A percentile compares a stretch with the other conserved stretches of the same genome.
phyloP scores from a whole-genome alignment of 768 basidiomycete species.

The Pisolithus microcarpus region DNA sequence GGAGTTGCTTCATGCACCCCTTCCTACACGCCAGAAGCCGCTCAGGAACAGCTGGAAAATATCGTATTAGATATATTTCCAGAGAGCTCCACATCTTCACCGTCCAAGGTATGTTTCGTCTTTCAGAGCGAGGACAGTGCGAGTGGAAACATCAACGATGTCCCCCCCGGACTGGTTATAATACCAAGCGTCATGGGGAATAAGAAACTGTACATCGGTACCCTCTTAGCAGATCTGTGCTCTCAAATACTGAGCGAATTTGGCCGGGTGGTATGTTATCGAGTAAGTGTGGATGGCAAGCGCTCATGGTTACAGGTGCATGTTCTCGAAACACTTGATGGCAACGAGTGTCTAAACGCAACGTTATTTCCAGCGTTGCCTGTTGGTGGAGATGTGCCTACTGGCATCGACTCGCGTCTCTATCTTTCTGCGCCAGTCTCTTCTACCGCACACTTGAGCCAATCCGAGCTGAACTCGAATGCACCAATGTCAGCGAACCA shows the following conservation, averaged over 20 bases:
- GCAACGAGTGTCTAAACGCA: constrained; percentile 80
- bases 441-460: constrained; percentile 44
- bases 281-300: neutral
- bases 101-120: constrained; percentile 77
- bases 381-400: constrained; percentile 52
- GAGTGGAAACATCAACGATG: constrained; percentile 49
- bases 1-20: constrained; percentile 72
- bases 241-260: constrained; percentile 84
- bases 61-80: constrained; percentile 62
- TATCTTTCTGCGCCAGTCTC: constrained; percentile 40
- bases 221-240: constrained; percentile 82
- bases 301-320: constrained; percentile 46
- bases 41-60: constrained; percentile 61
- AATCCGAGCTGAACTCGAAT: constrained; percentile 43
- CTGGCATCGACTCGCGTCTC: constrained; percentile 41
- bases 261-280: constrained; percentile 64
- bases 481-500: constrained; percentile 21
- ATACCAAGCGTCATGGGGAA: constrained; percentile 86
- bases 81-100: constrained; percentile 58
- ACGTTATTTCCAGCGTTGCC: constrained; percentile 58
- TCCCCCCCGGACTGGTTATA: constrained; percentile 58
- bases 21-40: constrained; percentile 43
- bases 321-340: constrained; percentile 72
- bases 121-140: constrained; percentile 62
- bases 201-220: constrained; percentile 81